Evolutionary conservation across 495 filamentous ascomycete species (phyloP).

Genomic region (Jackrogersella minutella): DNA sequence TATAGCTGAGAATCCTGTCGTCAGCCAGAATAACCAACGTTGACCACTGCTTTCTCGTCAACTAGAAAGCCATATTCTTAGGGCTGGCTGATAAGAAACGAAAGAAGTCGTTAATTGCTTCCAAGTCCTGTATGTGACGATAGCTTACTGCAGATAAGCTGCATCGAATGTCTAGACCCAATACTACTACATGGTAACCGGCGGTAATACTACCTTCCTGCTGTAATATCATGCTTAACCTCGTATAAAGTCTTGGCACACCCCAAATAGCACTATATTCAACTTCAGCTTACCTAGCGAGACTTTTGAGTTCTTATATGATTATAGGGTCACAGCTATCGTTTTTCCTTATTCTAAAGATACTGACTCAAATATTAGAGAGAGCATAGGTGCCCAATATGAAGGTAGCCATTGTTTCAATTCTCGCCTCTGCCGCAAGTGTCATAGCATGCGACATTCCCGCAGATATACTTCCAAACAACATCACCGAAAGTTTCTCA

Average conservation of each 20-base stretch:
- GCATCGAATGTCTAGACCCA: conserved; percentile 18
- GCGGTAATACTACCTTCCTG: conserved; percentile 17
- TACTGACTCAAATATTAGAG: not conserved
- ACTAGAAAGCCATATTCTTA: not conserved
- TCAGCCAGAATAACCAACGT: not conserved
- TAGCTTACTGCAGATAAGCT: conserved; percentile 18
- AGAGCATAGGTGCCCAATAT: conserved; percentile 7
- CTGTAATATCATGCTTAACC: conserved; percentile 2
- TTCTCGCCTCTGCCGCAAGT: conserved; percentile 39
- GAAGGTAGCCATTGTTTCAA: conserved; percentile 9
- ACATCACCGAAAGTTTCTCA: conserved; percentile 53
- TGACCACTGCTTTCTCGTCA: not conserved
- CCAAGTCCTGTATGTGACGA: not conserved
- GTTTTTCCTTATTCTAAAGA: not conserved
- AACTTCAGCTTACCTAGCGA: conserved; percentile 9
- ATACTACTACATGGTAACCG: conserved; percentile 4
- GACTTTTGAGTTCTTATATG: not conserved
- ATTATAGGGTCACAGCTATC: not conserved
- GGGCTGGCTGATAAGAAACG: not conserved
- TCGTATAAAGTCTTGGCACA: conserved; percentile 37
- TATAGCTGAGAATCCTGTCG: not conserved
- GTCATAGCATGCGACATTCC: conserved; percentile 54
- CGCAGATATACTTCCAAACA: conserved; percentile 45
- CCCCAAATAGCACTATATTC: not conserved
- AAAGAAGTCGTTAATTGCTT: not conserved